Conservation (phyloP, 2,329 filamentous ascomycete genomes). For the Didymella sp. region DNA sequence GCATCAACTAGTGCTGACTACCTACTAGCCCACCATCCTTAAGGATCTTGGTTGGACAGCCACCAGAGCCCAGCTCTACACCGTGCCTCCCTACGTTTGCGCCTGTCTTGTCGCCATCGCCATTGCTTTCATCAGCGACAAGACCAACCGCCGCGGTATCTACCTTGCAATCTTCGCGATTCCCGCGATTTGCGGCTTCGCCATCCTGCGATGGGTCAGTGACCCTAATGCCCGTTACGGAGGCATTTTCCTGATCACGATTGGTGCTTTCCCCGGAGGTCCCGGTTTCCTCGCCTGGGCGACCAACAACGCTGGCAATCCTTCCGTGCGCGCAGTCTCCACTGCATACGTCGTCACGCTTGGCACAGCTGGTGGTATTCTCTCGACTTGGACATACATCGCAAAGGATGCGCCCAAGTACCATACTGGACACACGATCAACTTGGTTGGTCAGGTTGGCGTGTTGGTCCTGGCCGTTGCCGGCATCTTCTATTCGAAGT, state of each 20-base stretch:
- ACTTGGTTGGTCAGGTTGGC: constrained; percentile 59
- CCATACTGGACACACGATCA: constrained; percentile 74
- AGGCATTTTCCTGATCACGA: constrained; percentile 63
- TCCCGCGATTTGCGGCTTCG: constrained; percentile 60
- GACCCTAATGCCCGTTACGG: constrained; percentile 63
- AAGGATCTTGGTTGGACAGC: constrained; percentile 48
- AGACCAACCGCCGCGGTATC: constrained; percentile 49
- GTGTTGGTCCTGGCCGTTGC: constrained; percentile 55
- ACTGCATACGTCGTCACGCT: constrained; percentile 72
- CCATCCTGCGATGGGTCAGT: constrained; percentile 62
- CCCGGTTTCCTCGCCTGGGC: constrained; percentile 66
- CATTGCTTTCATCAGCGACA: constrained; percentile 48
- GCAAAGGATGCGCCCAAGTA: constrained; percentile 68
- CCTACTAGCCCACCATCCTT: constrained; percentile 47
- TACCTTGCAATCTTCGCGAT: constrained; percentile 47
- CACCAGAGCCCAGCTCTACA: constrained; percentile 50
- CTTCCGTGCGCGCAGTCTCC: constrained; percentile 63
- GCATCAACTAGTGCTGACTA: constrained; percentile 13
- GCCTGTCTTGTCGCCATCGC: constrained; percentile 47
- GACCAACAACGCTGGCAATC: constrained; percentile 65
- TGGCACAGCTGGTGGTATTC: constrained; percentile 64
- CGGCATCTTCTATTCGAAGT: constrained; percentile 61
- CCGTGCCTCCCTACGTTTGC: constrained; percentile 50
- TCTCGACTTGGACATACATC: constrained; percentile 64
- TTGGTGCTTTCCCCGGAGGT: constrained; percentile 65